phyloP scores from a whole-genome alignment of 208 protist species.

The Kentomonas sorsogonicus region DNA sequence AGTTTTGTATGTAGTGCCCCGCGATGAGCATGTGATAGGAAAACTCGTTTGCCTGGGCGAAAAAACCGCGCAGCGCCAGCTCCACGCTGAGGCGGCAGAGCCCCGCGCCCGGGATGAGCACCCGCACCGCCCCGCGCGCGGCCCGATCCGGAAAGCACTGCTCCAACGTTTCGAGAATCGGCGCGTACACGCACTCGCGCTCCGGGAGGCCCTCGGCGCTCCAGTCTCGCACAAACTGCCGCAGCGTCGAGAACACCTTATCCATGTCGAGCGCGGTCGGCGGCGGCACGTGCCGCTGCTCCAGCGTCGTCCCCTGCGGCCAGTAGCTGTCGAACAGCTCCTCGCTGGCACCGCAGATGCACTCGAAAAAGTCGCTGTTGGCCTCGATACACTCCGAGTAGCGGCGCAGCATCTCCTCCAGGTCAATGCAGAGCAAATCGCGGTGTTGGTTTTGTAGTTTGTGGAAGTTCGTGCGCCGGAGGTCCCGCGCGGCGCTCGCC shows the following conservation, averaged over 20 bases:
- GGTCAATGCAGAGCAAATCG: slow-evolving; percentile 64
- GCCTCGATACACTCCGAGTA: slow-evolving; percentile 75
- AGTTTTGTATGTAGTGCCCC: slow-evolving; percentile 95
- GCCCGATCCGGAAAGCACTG: slow-evolving; percentile 59
- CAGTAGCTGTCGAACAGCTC: slow-evolving; percentile 89
- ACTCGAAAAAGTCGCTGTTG: slow-evolving; percentile 80
- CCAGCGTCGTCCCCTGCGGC: slow-evolving; percentile 72
- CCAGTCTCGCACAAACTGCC: slow-evolving; percentile 96
- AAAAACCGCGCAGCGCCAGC: slow-evolving; percentile 89
- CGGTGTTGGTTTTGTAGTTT: slow-evolving; percentile 73
- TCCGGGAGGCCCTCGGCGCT: slow-evolving; percentile 86
- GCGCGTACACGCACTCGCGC: slow-evolving; percentile 86
- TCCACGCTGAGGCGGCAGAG: slow-evolving; percentile 94
- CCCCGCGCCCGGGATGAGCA: slow-evolving; percentile 86
- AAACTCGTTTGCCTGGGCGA: slow-evolving; percentile 95
- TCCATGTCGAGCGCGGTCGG: slow-evolving; percentile 88
- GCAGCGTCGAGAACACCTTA: slow-evolving; percentile 94
- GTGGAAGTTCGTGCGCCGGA: slow-evolving; percentile 72
- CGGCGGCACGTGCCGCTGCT: slow-evolving; percentile 57
- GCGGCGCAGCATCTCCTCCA: slow-evolving; percentile 69
- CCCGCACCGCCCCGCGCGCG: slow-evolving; percentile 41
- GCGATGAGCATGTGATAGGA: slow-evolving; percentile 97
- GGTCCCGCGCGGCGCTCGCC: slow-evolving; percentile 58
- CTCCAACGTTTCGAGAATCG: slow-evolving; percentile 81
- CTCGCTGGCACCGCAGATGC: slow-evolving; percentile 72